phyloP scores from a whole-genome alignment of 2,329 filamentous ascomycete genomes.

The Stachybotrys chlorohalonatus region DNA sequence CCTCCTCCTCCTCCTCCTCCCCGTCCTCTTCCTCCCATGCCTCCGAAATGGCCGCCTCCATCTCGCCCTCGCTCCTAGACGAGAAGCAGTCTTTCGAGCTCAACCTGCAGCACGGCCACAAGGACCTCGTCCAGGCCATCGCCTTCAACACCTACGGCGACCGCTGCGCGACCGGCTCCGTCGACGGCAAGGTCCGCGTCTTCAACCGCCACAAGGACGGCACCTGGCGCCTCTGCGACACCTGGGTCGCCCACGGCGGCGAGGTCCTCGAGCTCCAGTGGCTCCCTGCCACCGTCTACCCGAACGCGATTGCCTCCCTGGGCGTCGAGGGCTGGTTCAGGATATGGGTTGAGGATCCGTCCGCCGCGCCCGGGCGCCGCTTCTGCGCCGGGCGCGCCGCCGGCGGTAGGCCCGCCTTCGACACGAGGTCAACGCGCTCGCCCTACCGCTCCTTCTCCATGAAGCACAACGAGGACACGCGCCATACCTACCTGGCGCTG shows the following conservation, averaged over 20 bases:
- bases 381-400: constrained; percentile 57
- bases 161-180: constrained; percentile 81
- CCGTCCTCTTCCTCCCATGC: background rate
- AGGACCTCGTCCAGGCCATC: constrained; percentile 73
- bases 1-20: too few species aligned
- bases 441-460: constrained; percentile 79
- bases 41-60: constrained; percentile 17
- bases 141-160: constrained; percentile 91
- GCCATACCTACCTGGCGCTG: constrained; percentile 77
- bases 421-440: constrained; percentile 44
- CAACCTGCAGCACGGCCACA: constrained; percentile 65
- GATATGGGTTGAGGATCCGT: constrained; percentile 86
- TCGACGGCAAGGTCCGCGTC: constrained; percentile 87
- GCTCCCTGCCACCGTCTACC: constrained; percentile 84
- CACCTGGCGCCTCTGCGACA: constrained; percentile 73
- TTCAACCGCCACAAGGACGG: constrained; percentile 77
- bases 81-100: constrained; percentile 43
- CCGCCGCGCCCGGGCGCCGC: constrained; percentile 67
- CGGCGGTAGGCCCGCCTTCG: constrained; percentile 42
- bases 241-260: constrained; percentile 81
- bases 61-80: constrained; percentile 27
- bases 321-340: constrained; percentile 85
- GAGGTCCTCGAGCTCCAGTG: constrained; percentile 92
- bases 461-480: constrained; percentile 68
- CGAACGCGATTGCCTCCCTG: constrained; percentile 75